A percentile compares a stretch with the other conserved stretches of the same genome.
phyloP scores from a whole-genome alignment of 1,284 basidiomycete genomes.

The Pseudozyma flocculosa region DNA sequence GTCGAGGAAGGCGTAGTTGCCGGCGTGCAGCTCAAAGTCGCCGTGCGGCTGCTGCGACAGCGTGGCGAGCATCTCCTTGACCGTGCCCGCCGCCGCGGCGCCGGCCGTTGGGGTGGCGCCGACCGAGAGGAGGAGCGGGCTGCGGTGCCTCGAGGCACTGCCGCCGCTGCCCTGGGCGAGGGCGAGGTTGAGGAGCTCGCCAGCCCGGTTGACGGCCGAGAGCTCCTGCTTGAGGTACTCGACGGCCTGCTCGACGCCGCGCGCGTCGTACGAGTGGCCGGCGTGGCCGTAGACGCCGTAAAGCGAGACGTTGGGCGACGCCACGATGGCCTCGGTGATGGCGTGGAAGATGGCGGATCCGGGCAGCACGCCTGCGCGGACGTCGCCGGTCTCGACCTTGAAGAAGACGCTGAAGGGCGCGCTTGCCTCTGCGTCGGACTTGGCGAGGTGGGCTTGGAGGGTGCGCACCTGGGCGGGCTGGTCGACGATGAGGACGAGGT shows the following conservation, averaged over 20 bases:
- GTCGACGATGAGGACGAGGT: slow-evolving; percentile 72
- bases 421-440: no score
- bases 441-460: slow-evolving; percentile 64
- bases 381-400: slow-evolving; percentile 74
- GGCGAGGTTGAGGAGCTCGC: slow-evolving; percentile 65
- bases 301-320: slow-evolving; percentile 66
- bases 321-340: slow-evolving; percentile 64
- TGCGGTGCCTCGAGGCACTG: neutral
- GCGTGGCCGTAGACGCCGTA: slow-evolving; percentile 82
- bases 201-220: slow-evolving; percentile 69
- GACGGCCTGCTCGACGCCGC: slow-evolving; percentile 61
- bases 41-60: neutral
- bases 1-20: slow-evolving; percentile 81
- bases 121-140: slow-evolving; percentile 70
- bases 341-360: slow-evolving; percentile 64
- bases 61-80: slow-evolving; percentile 6
- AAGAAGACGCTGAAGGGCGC: slow-evolving; percentile 76
- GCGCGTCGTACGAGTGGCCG: slow-evolving; percentile 60
- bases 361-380: slow-evolving; percentile 75
- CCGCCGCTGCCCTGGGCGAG: slow-evolving; percentile 39
- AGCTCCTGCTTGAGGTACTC: slow-evolving; percentile 73
- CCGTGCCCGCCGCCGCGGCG: slow-evolving; percentile 63
- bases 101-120: slow-evolving; percentile 85
- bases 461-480: slow-evolving; percentile 71
- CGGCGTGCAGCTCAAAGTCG: slow-evolving; percentile 58